phyloP scores from a whole-genome alignment of 2,329 filamentous ascomycete species.

The Rosellinia necatrix region DNA sequence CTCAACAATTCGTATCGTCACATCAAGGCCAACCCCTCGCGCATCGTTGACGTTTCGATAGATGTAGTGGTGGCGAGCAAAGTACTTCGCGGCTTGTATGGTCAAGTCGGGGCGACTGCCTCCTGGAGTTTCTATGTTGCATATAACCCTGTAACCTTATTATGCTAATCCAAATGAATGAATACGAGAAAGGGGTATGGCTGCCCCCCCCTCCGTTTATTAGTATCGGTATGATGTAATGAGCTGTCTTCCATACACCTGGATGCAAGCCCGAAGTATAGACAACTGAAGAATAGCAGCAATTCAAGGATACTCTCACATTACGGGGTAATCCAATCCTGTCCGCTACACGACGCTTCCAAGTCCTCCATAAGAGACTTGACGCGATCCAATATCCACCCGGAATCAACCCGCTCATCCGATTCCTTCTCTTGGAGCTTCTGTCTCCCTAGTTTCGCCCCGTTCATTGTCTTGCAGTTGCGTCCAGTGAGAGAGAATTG shows the following conservation, averaged over 20 bases:
- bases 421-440: not conserved
- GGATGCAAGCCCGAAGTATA: not conserved
- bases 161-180: too few relatives aligned
- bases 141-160: too few relatives aligned
- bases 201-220: not conserved
- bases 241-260: not conserved
- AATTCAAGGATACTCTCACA: not conserved
- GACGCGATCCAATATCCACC: conserved; percentile 18
- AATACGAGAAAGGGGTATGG: too few relatives aligned
- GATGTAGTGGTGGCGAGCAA: too few relatives aligned
- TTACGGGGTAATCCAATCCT: conserved; percentile 19
- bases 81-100: too few relatives aligned
- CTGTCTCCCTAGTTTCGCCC: conserved; percentile 7
- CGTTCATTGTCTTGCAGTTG: conserved; percentile 14
- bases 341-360: conserved; percentile 11
- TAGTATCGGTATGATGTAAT: not conserved
- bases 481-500: conserved; percentile 15
- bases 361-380: conserved; percentile 3
- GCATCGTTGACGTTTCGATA: not conserved
- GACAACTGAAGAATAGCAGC: not conserved
- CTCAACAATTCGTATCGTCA: not conserved
- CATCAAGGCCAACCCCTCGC: not conserved
- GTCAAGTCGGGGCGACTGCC: too few relatives aligned
- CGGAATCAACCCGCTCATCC: conserved; percentile 3
- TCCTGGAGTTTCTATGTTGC: too few relatives aligned